Evolutionary conservation across 805 yeast genomes (phyloP).

Genomic region (Candida ficus): DNA sequence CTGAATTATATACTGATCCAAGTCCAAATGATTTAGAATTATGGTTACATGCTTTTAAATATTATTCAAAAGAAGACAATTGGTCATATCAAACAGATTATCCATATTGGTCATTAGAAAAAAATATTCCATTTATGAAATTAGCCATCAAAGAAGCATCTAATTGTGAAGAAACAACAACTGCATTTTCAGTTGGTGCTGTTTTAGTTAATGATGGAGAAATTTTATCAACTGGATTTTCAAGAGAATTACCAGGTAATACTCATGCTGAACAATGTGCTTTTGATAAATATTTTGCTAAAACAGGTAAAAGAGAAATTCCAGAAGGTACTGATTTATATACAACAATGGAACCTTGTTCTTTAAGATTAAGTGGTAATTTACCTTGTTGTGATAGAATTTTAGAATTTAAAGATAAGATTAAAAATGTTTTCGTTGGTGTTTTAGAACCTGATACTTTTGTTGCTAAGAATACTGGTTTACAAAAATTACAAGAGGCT

Average conservation of each 20-base stretch:
- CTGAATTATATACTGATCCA: slow-evolving; percentile 79
- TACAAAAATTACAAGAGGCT: slow-evolving; percentile 42
- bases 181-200: slow-evolving; percentile 95
- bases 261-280: slow-evolving; percentile 99
- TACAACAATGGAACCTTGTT: slow-evolving; percentile 98
- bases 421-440: slow-evolving; percentile 83
- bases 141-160: slow-evolving; percentile 73
- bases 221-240: slow-evolving; percentile 76
- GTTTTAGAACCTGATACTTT: slow-evolving; percentile 87
- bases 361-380: slow-evolving; percentile 83
- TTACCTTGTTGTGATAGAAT: slow-evolving; percentile 83
- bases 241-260: slow-evolving; percentile 89
- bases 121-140: slow-evolving; percentile 60
- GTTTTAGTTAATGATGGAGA: slow-evolving; percentile 60
- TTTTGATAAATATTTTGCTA: slow-evolving; percentile 58
- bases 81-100: slow-evolving; percentile 24
- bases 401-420: slow-evolving; percentile 36
- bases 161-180: slow-evolving; percentile 73
- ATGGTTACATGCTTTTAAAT: slow-evolving; percentile 88
- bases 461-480: slow-evolving; percentile 71
- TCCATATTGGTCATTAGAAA: slow-evolving; percentile 44
- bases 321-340: slow-evolving; percentile 79
- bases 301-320: slow-evolving; percentile 32
- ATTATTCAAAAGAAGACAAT: slow-evolving; percentile 45
- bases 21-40: slow-evolving; percentile 81